A percentile compares a stretch with the other conserved stretches of the same genome.
Conservation (phyloP, 139 green algal genomes). For the Tetratostichococcus sp. region DNA sequence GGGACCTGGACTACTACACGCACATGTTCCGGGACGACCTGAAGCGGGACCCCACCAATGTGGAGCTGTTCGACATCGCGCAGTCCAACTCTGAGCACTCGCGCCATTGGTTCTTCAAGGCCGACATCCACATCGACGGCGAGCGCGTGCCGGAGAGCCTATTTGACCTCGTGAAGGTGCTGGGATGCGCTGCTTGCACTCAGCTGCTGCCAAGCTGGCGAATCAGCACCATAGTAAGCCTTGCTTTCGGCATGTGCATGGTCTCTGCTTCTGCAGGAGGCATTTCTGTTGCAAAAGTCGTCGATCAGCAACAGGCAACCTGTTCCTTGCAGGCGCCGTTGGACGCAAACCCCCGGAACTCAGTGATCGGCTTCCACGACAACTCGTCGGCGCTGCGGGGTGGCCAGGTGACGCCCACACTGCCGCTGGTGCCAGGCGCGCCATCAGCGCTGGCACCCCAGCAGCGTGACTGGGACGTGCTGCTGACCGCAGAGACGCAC, state of each 20-base stretch:
- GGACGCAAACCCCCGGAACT: slow-evolving; percentile 84
- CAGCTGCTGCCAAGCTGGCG: too few relatives aligned
- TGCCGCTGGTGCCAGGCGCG: slow-evolving; percentile 70
- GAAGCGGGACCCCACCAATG: slow-evolving; percentile 92
- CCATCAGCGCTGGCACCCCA: slow-evolving; percentile 63
- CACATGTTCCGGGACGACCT: slow-evolving; percentile 85
- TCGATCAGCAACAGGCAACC: too few relatives aligned
- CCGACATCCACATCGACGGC: slow-evolving; percentile 88
- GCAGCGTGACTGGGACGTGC: slow-evolving; percentile 87
- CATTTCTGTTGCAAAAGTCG: too few relatives aligned
- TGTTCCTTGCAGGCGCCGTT: slow-evolving; percentile 43
- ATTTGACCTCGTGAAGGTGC: slow-evolving; percentile 75
- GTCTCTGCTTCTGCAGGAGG: too few relatives aligned
- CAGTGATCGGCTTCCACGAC: slow-evolving; percentile 98
- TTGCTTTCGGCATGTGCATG: too few relatives aligned
- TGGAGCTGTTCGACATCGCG: slow-evolving; percentile 99
- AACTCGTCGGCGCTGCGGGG: slow-evolving; percentile 91
- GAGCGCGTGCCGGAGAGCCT: slow-evolving; percentile 58
- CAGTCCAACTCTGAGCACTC: slow-evolving; percentile 90
- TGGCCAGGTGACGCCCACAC: slow-evolving; percentile 54
- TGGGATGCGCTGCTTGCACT: too few relatives aligned
- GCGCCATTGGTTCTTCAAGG: slow-evolving; percentile 92
- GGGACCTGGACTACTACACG: slow-evolving; percentile 93
- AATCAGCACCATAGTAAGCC: too few relatives aligned
- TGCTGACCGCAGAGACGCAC: slow-evolving; percentile 99